phyloP scores from a whole-genome alignment of 1,284 basidiomycete species.

The Malassezia pachydermatis region DNA sequence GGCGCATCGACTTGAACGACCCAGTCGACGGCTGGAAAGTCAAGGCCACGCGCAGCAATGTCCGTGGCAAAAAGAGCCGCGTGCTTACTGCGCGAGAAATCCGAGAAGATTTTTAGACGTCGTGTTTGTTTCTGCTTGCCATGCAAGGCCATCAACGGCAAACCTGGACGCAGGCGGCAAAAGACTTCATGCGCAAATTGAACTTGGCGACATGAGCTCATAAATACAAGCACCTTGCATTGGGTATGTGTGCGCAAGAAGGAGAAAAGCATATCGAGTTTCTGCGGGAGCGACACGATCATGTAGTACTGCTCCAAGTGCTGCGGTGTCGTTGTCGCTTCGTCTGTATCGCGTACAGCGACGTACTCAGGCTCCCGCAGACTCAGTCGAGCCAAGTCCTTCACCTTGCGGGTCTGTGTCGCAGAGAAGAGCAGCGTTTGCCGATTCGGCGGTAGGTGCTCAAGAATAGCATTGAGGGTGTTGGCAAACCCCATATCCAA shows the following conservation, averaged over 20 bases:
- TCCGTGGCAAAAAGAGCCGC: slow-evolving; percentile 59
- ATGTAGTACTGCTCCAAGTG: slow-evolving; percentile 84
- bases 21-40: slow-evolving; percentile 96
- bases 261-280: slow-evolving; percentile 82
- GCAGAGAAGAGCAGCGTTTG: slow-evolving; percentile 95
- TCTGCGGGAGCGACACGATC: slow-evolving; percentile 70
- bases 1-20: slow-evolving; percentile 94
- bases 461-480: slow-evolving; percentile 77
- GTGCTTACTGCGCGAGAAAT: slow-evolving; percentile 37
- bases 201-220: slow-evolving; percentile 83
- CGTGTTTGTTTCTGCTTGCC: slow-evolving; percentile 94
- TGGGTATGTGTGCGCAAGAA: slow-evolving; percentile 92
- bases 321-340: slow-evolving; percentile 54
- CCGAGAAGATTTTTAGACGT: slow-evolving; percentile 54
- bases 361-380: slow-evolving; percentile 73
- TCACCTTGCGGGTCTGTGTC: slow-evolving; percentile 83
- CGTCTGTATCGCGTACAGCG: slow-evolving; percentile 50
- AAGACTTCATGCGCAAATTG: slow-evolving; percentile 89
- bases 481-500: slow-evolving; percentile 90
- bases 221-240: slow-evolving; percentile 82
- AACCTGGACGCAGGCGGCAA: slow-evolving; percentile 83
- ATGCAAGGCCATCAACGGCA: slow-evolving; percentile 80
- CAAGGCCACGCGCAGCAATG: slow-evolving; percentile 87
- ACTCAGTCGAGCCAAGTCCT: slow-evolving; percentile 78
- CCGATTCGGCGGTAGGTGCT: slow-evolving; percentile 56